Percentiles rank a stretch among this genome's conserved stretches.
Evolutionary conservation across 2,329 filamentous ascomycete genomes (phyloP).

Genomic region (Penicillium occitanis): DNA sequence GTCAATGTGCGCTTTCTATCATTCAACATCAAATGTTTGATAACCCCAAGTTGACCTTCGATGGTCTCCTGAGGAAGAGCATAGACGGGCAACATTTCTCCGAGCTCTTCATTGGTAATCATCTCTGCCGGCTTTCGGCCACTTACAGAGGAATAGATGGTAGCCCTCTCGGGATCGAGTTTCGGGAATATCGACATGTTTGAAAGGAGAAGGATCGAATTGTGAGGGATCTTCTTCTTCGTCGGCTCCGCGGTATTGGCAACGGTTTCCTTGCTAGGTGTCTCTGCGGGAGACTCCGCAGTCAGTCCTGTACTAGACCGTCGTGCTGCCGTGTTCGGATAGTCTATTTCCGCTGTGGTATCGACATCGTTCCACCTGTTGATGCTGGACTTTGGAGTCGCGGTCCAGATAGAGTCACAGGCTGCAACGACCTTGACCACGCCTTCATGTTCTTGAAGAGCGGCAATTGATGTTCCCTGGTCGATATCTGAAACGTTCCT

Average conservation of each 20-base stretch:
- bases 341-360: slow-evolving; percentile 67
- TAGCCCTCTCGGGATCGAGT: slow-evolving; percentile 58
- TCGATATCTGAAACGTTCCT: slow-evolving; percentile 74
- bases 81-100: slow-evolving; percentile 62
- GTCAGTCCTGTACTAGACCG: slow-evolving; percentile 56
- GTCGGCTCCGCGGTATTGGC: slow-evolving; percentile 33
- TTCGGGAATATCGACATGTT: slow-evolving; percentile 76
- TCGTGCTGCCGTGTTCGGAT: slow-evolving; percentile 41
- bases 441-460: slow-evolving; percentile 85
- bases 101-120: slow-evolving; percentile 51
- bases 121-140: slow-evolving; percentile 60
- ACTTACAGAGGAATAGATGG: slow-evolving; percentile 50
- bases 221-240: slow-evolving; percentile 67
- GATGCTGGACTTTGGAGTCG: slow-evolving; percentile 85
- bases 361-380: slow-evolving; percentile 89
- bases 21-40: slow-evolving; percentile 90
- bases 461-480: slow-evolving; percentile 84
- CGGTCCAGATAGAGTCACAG: slow-evolving; percentile 82
- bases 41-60: slow-evolving; percentile 89
- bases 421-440: slow-evolving; percentile 60
- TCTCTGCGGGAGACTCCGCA: slow-evolving; percentile 41
- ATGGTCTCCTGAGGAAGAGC: slow-evolving; percentile 75
- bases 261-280: slow-evolving; percentile 35
- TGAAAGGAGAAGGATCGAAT: slow-evolving; percentile 77
- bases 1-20: slow-evolving; percentile 87